These are phyloP conservation scores for Aspergillus sparsus DNA, from an alignment of 495 filamentous ascomycete genomes.

Conservation along the genomic window DNA sequence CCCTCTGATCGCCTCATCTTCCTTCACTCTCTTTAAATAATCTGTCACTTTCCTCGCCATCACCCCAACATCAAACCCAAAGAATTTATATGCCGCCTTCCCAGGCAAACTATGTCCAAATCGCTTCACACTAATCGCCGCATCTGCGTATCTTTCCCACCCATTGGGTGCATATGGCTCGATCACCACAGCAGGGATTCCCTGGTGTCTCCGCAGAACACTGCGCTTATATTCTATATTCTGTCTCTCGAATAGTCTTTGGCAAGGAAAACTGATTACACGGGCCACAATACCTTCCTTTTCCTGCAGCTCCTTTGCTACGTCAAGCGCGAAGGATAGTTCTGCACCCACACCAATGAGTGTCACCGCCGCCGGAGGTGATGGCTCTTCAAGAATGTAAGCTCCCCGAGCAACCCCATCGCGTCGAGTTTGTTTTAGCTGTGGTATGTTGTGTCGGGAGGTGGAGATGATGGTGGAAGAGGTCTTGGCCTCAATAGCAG, in stretches of 20 bases:
- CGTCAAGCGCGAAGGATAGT: slow-evolving; percentile 46
- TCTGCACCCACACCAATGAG: slow-evolving; percentile 53
- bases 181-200: slow-evolving; percentile 51
- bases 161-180: slow-evolving; percentile 58
- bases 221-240: slow-evolving; percentile 48
- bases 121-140: slow-evolving; percentile 45
- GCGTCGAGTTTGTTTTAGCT: slow-evolving; percentile 42
- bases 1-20: slow-evolving; percentile 31
- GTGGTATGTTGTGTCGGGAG: slow-evolving; percentile 47
- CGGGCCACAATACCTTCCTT: slow-evolving; percentile 44
- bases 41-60: slow-evolving; percentile 46
- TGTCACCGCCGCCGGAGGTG: slow-evolving; percentile 42
- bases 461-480: slow-evolving; percentile 51
- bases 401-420: slow-evolving; percentile 46
- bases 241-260: slow-evolving; percentile 55
- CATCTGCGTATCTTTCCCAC: slow-evolving; percentile 62
- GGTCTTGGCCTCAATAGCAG: slow-evolving; percentile 48
- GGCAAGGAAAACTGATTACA: slow-evolving; percentile 57
- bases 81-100: slow-evolving; percentile 53
- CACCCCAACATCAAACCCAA: slow-evolving; percentile 50
- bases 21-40: slow-evolving; percentile 43
- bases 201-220: slow-evolving; percentile 36
- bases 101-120: slow-evolving; percentile 56
- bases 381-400: slow-evolving; percentile 49
- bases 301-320: slow-evolving; percentile 34